A percentile compares a stretch with the other conserved stretches of the same genome.
Conservation (phyloP, 2,329 filamentous ascomycete genomes). For the Neonectria ditissima region DNA sequence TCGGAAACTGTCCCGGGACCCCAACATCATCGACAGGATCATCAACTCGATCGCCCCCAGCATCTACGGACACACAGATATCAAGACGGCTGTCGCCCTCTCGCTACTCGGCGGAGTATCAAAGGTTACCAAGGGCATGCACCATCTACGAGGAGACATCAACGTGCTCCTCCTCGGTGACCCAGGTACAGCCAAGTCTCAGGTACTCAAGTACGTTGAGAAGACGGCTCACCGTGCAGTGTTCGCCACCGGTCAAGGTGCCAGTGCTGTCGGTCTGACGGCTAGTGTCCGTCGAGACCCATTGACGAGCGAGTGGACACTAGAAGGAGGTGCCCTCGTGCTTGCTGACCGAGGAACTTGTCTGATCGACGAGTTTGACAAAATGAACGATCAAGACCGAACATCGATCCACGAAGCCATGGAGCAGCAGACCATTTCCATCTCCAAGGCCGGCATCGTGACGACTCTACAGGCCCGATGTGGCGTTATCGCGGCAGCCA, state of each 20-base stretch:
- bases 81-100: slow-evolving; percentile 95
- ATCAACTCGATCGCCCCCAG: slow-evolving; percentile 94
- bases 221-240: slow-evolving; percentile 97
- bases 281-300: slow-evolving; percentile 96
- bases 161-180: slow-evolving; percentile 97
- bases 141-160: slow-evolving; percentile 95
- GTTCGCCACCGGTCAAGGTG: slow-evolving; percentile 97
- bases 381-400: slow-evolving; percentile 99
- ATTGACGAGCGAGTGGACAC: slow-evolving; percentile 95
- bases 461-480: slow-evolving; percentile 96
- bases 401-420: slow-evolving; percentile 99
- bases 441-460: slow-evolving; percentile 98
- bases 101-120: slow-evolving; percentile 95
- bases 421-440: slow-evolving; percentile 99
- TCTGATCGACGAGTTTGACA: slow-evolving; percentile 98
- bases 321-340: slow-evolving; percentile 95
- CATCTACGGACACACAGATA: slow-evolving; percentile 96
- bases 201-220: slow-evolving; percentile 96
- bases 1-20: slow-evolving; percentile 86
- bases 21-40: slow-evolving; percentile 92
- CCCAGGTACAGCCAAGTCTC: slow-evolving; percentile 97
- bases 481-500: slow-evolving; percentile 95
- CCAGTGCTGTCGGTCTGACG: slow-evolving; percentile 96
- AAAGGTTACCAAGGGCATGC: slow-evolving; percentile 89
- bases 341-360: slow-evolving; percentile 95